These are phyloP conservation scores for Marasmius fiardii DNA, from an alignment of 1,284 basidiomycete genomes.

Conservation along the genomic window DNA sequence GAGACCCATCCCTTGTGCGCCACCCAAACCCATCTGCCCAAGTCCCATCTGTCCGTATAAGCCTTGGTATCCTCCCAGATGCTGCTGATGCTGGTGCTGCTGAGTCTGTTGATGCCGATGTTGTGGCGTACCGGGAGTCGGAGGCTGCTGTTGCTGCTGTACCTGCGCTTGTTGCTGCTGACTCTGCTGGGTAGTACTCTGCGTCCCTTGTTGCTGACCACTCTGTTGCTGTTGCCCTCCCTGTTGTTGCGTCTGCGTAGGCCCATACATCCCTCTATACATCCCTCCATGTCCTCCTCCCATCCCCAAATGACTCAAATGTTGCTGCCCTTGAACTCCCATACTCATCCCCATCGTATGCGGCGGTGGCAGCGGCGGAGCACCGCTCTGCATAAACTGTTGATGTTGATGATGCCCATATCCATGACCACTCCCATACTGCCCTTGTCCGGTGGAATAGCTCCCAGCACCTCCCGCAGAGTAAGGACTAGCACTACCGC, in stretches of 20 bases:
- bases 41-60: neutral
- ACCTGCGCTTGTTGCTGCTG: slow-evolving; percentile 26
- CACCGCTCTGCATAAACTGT: slow-evolving; percentile 28
- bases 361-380: slow-evolving; percentile 5
- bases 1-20: neutral
- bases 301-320: neutral
- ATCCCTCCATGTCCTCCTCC: neutral
- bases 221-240: neutral
- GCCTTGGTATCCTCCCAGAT: slow-evolving; percentile 22
- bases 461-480: slow-evolving; percentile 50
- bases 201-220: too few species aligned
- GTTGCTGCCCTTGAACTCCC: neutral
- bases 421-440: slow-evolving; percentile 36
- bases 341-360: neutral
- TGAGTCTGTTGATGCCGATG: slow-evolving; percentile 65
- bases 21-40: slow-evolving; percentile 5
- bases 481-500: neutral
- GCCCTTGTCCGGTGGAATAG: slow-evolving; percentile 60
- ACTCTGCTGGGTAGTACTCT: slow-evolving; percentile 14
- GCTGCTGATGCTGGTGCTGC: slow-evolving; percentile 73
- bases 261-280: neutral
- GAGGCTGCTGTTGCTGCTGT: slow-evolving; percentile 40
- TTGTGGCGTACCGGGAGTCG: slow-evolving; percentile 52
- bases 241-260: neutral
- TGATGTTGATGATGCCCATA: slow-evolving; percentile 42